Evolutionary conservation across 176 grass and related monocot species (phyloP), one percentile per base, ranked within the genome.

Genomic region (Juncus inflexus): DNA sequence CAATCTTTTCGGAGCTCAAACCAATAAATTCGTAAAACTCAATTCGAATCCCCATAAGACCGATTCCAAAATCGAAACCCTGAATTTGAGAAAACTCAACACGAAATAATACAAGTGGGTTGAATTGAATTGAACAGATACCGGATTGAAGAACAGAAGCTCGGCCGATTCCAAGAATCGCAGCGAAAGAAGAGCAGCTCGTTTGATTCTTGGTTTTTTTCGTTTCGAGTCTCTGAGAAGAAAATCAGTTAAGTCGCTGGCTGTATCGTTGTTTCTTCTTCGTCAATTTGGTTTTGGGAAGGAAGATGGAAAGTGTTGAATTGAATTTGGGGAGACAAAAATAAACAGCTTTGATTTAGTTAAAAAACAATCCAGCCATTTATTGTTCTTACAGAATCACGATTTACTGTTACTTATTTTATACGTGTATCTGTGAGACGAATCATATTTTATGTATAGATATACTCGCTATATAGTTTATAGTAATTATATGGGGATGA

Each of bases 111-210:
- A 28, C 19, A 68, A 54, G 15, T 43, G 51, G 12, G 49, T 52
- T 5, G 40, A 50, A 14, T 10, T n/a, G 61, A 36, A 19, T 16
- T 36, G 19, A 52, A 68, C 8, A 47, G 52, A 52, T 54, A 68
- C 45, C 49, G 5, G 50, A 54, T 68, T 52, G 14, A 68, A 68
- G 8, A 5, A 54, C 52, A 37, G 14, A 68, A 68, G 8, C 3
- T 53, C 35, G 47, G 52, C 47, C 3, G 43, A 64, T 47, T 66
- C 16, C 49, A 13, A 4, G 52, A 51, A 55, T 68, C n/a, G 50
- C 43, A 68, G 2, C 19, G 19, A 28, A 28, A 28, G 19, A 66
- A 4, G 49, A 36, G 12, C 4, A 66, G 63, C 15, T 66, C 43
- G 63, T 36, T 66, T 51, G 11, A 9, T 42, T 51, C n/a, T 4